phyloP scores from a whole-genome alignment of 164 flowering plant genomes.

The Aristolochia californica region DNA sequence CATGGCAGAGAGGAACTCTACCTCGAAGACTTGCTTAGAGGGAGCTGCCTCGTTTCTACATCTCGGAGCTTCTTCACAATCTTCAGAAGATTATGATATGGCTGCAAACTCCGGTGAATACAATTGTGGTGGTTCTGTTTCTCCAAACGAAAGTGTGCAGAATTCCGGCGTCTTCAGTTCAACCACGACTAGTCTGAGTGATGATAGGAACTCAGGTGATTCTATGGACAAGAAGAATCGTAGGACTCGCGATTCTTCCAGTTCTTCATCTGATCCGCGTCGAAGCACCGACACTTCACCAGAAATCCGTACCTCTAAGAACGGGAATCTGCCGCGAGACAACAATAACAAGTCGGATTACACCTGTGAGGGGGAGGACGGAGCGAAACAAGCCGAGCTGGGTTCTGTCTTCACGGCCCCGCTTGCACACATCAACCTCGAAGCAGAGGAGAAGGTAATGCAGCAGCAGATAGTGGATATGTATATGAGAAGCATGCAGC shows the following conservation, averaged over 20 bases:
- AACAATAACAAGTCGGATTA: constrained; percentile 18
- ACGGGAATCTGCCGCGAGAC: constrained; percentile 14
- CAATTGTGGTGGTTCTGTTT: constrained; percentile 22
- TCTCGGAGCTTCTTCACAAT: constrained; percentile 43
- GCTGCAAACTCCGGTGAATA: constrained; percentile 32
- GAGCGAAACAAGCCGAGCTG: constrained; percentile 17
- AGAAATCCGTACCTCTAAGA: constrained; percentile 54
- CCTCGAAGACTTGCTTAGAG: constrained; percentile 15
- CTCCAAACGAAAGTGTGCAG: constrained; percentile 44
- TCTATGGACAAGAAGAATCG: constrained; percentile 34
- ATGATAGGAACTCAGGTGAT: constrained; percentile 40
- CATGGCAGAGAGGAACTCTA: constrained; percentile 14
- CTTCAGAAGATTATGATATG: constrained; percentile 54
- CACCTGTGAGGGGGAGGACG: constrained; percentile 24
- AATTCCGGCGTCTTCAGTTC: constrained; percentile 48
- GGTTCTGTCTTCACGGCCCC: constrained; percentile 41
- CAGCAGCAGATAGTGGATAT: constrained; percentile 85
- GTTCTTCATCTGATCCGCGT: constrained; percentile 21
- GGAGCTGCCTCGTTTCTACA: constrained; percentile 49
- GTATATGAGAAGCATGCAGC: constrained; percentile 97
- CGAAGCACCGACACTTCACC: constrained; percentile 23
- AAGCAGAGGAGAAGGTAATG: constrained; percentile 65
- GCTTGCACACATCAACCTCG: constrained; percentile 32
- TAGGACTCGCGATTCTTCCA: constrained; percentile 16
- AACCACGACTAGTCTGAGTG: constrained; percentile 54